These are phyloP conservation scores for Bacidia rubella DNA, from an alignment of 495 filamentous ascomycete genomes.

Conservation along the genomic window DNA sequence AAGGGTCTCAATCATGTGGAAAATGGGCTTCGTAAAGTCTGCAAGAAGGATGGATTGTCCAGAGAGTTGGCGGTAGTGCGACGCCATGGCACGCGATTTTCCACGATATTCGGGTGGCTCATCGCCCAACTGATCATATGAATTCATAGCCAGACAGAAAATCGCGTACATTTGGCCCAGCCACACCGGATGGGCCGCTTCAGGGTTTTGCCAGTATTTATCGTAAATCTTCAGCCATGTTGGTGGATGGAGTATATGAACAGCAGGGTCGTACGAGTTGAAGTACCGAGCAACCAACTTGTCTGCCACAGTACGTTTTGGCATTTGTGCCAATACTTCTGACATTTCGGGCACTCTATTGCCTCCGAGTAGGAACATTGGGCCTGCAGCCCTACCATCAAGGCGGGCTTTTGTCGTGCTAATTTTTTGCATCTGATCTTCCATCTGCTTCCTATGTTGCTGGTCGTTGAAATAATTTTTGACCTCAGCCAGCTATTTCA, in stretches of 20 bases:
- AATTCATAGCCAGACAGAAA: constrained; percentile 80
- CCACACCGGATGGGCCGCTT: constrained; percentile 72
- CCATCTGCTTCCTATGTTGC: constrained; percentile 57
- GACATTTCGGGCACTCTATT: constrained; percentile 49
- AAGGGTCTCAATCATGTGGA: constrained; percentile 79
- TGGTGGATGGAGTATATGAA: constrained; percentile 33
- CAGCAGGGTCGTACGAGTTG: constrained; percentile 56
- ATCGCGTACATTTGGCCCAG: constrained; percentile 78
- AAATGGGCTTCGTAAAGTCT: constrained; percentile 78
- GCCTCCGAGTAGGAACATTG: constrained; percentile 62
- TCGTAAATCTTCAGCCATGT: constrained; percentile 42
- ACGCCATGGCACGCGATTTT: constrained; percentile 62
- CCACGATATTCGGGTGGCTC: constrained; percentile 72
- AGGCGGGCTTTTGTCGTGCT: constrained; percentile 46
- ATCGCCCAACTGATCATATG: constrained; percentile 79
- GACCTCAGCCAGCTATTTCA: constrained; percentile 73
- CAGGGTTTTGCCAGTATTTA: constrained; percentile 74
- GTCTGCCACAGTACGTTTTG: constrained; percentile 66
- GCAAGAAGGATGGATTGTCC: constrained; percentile 78
- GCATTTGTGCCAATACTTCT: constrained; percentile 69
- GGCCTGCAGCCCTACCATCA: constrained; percentile 37
- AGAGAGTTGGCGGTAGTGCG: constrained; percentile 64
- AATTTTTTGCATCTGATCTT: constrained; percentile 48
- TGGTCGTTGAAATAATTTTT: constrained; percentile 71
- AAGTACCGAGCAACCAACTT: constrained; percentile 64